Conservation (phyloP, 1,139 yeast genomes). For the Taphrina deformans region DNA sequence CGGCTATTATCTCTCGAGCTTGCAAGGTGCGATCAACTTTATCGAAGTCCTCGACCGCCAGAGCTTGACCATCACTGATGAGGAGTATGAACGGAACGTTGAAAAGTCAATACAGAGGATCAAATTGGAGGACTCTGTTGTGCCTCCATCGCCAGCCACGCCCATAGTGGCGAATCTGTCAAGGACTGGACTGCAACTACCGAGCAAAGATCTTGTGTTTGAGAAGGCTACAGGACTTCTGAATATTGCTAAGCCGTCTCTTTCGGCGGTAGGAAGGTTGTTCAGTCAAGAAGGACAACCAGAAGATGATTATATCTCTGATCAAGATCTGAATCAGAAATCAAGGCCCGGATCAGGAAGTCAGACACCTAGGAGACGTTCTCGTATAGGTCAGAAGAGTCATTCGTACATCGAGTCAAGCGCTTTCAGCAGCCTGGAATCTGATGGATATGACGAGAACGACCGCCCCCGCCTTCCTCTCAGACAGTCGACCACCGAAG, state of each 20-base stretch:
- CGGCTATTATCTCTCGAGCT: constrained; percentile 80
- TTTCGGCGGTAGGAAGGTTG: constrained; percentile 22
- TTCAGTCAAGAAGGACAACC: constrained; percentile 21
- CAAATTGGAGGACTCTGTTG: constrained; percentile 21
- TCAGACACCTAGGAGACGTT: background rate
- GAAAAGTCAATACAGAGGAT: constrained; percentile 40
- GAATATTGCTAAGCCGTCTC: constrained; percentile 27
- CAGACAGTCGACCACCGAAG: background rate
- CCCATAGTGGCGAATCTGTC: constrained; percentile 44
- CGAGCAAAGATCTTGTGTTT: constrained; percentile 29
- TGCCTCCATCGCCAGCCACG: constrained; percentile 16
- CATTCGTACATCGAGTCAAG: constrained; percentile 23
- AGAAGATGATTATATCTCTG: constrained; percentile 2
- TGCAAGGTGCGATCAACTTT: constrained; percentile 73
- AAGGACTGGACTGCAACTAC: constrained; percentile 12
- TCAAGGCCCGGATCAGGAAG: background rate
- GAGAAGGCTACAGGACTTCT: constrained; percentile 28
- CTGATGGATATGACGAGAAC: background rate
- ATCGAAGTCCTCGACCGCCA: constrained; percentile 60
- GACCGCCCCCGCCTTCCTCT: background rate
- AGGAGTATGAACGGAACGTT: constrained; percentile 54
- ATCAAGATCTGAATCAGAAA: constrained; percentile 2
- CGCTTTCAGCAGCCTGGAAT: constrained; percentile 4
- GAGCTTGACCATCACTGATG: constrained; percentile 61
- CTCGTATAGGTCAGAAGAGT: background rate